Conservation (phyloP, 306 rosid species). For the Vicia faba region DNA sequence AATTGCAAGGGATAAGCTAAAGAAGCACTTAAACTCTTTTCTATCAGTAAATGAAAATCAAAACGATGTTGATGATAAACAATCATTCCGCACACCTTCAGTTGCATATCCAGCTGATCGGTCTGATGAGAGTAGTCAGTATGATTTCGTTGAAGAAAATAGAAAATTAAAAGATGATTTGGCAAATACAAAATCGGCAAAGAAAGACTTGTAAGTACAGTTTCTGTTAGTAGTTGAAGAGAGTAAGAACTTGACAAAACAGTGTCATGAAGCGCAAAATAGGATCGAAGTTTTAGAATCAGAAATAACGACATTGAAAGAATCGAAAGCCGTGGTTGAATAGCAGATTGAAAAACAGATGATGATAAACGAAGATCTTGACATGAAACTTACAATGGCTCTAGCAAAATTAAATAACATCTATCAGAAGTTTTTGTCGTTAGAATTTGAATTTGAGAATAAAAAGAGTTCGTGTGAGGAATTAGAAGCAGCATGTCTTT, state of each 20-base stretch:
- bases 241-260: too few species aligned
- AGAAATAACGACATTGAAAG: conserved; percentile 51
- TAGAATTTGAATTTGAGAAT: conserved; percentile 75
- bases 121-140: too few species aligned
- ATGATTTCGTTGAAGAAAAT: too few species aligned
- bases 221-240: too few species aligned
- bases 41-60: conserved; percentile 38
- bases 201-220: too few species aligned
- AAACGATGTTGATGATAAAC: conserved; percentile 31
- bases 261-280: too few species aligned
- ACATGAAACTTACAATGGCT: conserved; percentile 61
- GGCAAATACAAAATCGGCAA: too few species aligned
- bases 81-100: conserved; percentile 38
- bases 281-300: conserved; percentile 55
- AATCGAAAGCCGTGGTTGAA: conserved; percentile 52
- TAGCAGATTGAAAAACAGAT: conserved; percentile 61
- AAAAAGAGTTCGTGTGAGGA: conserved; percentile 71
- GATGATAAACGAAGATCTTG: conserved; percentile 68
- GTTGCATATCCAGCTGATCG: conserved; percentile 46
- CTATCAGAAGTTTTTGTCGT: conserved; percentile 64
- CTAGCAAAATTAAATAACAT: conserved; percentile 54
- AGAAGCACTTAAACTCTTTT: conserved; percentile 56
- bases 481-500: conserved; percentile 75
- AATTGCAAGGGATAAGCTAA: conserved; percentile 61
- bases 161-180: too few species aligned